Evolutionary conservation across 2,329 filamentous ascomycete genomes (phyloP).

Genomic region (Acrocalymma vagum): DNA sequence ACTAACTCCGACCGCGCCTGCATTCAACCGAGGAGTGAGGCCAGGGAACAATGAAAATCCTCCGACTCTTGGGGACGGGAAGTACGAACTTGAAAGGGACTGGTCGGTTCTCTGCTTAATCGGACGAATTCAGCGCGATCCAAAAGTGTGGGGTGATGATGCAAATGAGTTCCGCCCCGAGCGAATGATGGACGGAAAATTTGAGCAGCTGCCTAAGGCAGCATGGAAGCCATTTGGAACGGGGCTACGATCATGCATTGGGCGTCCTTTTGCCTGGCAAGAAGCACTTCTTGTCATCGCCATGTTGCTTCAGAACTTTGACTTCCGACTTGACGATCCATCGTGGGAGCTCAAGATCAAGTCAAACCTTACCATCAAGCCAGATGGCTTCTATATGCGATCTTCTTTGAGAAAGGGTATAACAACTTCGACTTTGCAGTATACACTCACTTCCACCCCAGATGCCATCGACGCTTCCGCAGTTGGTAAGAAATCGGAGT

Average conservation of each 20-base stretch:
- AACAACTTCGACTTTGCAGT: no score
- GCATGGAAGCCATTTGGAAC: slow-evolving; percentile 27
- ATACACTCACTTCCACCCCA: no score
- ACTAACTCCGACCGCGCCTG: slow-evolving; percentile 60
- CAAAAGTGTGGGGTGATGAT: slow-evolving; percentile 21
- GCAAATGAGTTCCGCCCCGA: slow-evolving; percentile 26
- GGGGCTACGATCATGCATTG: slow-evolving; percentile 30
- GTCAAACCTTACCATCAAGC: slow-evolving; percentile 50
- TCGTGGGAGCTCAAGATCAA: slow-evolving; percentile 47
- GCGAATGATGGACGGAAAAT: slow-evolving; percentile 28
- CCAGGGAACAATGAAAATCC: slow-evolving; percentile 20
- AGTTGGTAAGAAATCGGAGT: no score
- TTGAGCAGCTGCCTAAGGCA: slow-evolving; percentile 17
- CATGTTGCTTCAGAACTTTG: slow-evolving; percentile 49
- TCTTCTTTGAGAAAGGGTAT: slow-evolving; percentile 15
- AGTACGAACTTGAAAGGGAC: slow-evolving; percentile 38
- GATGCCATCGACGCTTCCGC: no score
- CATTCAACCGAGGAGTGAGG: slow-evolving; percentile 50
- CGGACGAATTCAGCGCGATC: slow-evolving; percentile 20
- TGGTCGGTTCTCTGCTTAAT: slow-evolving; percentile 18
- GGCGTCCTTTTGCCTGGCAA: slow-evolving; percentile 30
- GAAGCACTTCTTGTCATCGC: slow-evolving; percentile 32
- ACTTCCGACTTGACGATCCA: slow-evolving; percentile 45
- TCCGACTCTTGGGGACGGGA: slow-evolving; percentile 28
- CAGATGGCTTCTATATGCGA: slow-evolving; percentile 41